Conservation (phyloP, 2,329 filamentous ascomycete genomes). For the Akanthomyces lecanii region DNA sequence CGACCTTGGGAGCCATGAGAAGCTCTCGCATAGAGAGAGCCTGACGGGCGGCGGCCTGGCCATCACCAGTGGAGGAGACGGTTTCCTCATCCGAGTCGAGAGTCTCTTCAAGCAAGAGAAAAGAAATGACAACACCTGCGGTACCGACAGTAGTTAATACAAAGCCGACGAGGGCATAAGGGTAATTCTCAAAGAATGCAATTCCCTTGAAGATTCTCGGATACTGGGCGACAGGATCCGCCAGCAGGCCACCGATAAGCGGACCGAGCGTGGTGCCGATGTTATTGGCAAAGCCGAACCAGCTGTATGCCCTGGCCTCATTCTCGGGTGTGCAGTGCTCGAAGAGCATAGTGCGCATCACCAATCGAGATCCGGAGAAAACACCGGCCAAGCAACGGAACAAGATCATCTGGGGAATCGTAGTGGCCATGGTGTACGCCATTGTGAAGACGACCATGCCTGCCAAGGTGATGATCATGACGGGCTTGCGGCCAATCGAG, state of each 20-base stretch:
- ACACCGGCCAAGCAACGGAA: slow-evolving; percentile 69
- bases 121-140: slow-evolving; percentile 46
- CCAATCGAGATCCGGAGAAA: slow-evolving; percentile 70
- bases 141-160: slow-evolving; percentile 52
- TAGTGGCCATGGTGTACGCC: slow-evolving; percentile 63
- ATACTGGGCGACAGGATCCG: slow-evolving; percentile 63
- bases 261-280: slow-evolving; percentile 71
- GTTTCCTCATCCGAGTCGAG: slow-evolving; percentile 34
- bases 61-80: no score
- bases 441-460: slow-evolving; percentile 59
- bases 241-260: slow-evolving; percentile 64
- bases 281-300: slow-evolving; percentile 71
- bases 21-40: slow-evolving; percentile 36
- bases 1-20: slow-evolving; percentile 59
- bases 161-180: slow-evolving; percentile 52
- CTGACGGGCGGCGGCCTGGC: not conserved
- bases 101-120: slow-evolving; percentile 61
- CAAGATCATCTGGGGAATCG: slow-evolving; percentile 70
- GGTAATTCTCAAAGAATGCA: slow-evolving; percentile 45
- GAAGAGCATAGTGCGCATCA: slow-evolving; percentile 71
- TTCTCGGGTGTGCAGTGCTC: slow-evolving; percentile 67
- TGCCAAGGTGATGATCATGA: slow-evolving; percentile 61
- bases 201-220: slow-evolving; percentile 46
- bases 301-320: slow-evolving; percentile 69
- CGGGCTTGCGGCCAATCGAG: slow-evolving; percentile 65